Percentiles rank a stretch among this genome's conserved stretches.
Conservation (phyloP, 139 green algal genomes). For the Prasinococcaceae sp. region DNA sequence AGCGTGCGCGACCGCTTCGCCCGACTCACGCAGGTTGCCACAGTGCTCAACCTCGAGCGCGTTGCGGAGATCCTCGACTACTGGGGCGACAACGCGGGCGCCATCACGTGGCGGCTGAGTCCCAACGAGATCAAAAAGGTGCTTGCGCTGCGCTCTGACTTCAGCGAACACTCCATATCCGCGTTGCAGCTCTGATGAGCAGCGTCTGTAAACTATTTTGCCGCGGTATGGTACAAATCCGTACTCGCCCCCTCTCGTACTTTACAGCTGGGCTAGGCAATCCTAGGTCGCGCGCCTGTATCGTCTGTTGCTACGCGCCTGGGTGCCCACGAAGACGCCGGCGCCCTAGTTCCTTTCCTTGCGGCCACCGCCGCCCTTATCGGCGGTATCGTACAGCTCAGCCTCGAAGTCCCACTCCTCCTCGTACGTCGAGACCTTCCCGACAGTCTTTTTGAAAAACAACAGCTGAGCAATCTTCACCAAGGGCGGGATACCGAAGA, state of each 20-base stretch:
- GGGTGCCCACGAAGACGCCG: background rate
- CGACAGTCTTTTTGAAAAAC: too few relatives aligned
- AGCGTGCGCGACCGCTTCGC: conserved; percentile 87
- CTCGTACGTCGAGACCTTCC: too few relatives aligned
- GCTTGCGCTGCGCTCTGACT: conserved; percentile 58
- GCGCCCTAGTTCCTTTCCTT: background rate
- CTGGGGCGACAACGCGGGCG: conserved; percentile 45
- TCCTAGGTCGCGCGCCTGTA: background rate
- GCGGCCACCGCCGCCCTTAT: too few relatives aligned
- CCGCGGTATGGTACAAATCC: background rate
- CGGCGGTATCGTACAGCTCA: too few relatives aligned
- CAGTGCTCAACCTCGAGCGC: conserved; percentile 69
- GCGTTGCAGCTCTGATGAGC: conserved; percentile 31
- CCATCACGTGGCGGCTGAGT: conserved; percentile 69
- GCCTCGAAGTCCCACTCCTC: too few relatives aligned
- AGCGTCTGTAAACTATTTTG: background rate
- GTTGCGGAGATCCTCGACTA: conserved; percentile 68
- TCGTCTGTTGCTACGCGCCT: background rate
- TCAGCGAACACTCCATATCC: conserved; percentile 39
- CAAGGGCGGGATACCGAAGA: too few relatives aligned
- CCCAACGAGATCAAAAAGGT: conserved; percentile 51
- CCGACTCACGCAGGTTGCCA: conserved; percentile 69
- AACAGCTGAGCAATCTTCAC: too few relatives aligned
- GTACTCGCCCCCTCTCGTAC: background rate
- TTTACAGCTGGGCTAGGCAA: background rate